A percentile compares a stretch with the other conserved stretches of the same genome.
Evolutionary conservation across 164 flowering plant species (phyloP).

Genomic region (Sedum album): DNA sequence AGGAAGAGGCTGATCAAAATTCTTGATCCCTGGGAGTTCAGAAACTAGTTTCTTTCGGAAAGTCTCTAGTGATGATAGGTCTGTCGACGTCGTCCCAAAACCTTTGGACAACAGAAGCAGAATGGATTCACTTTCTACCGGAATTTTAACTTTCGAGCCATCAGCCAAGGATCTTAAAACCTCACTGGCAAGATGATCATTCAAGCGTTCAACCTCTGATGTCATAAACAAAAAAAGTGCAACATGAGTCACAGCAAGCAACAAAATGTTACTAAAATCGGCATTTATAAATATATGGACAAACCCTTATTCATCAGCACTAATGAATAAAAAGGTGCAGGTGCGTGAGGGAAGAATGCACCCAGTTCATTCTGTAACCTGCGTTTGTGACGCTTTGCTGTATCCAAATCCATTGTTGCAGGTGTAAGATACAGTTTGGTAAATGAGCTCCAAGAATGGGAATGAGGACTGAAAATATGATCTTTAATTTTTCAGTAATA

Average conservation of each 20-base stretch:
- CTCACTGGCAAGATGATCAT: background rate
- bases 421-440: background rate
- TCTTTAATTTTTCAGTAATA: too few species aligned
- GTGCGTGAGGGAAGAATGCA: background rate
- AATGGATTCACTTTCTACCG: background rate
- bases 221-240: background rate
- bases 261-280: background rate
- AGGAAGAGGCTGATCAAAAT: background rate
- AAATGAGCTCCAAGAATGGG: background rate
- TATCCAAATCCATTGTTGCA: background rate
- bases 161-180: background rate
- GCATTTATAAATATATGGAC: background rate
- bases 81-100: background rate
- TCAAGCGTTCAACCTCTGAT: background rate
- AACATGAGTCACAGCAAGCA: background rate
- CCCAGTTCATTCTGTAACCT: background rate
- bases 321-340: background rate
- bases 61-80: background rate
- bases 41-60: background rate
- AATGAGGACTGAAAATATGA: too few species aligned
- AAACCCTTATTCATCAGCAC: background rate
- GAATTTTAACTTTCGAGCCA: background rate
- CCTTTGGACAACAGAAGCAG: background rate
- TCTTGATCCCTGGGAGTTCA: background rate
- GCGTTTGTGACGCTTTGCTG: background rate